These are phyloP conservation scores for Laburnicola sp. DNA, from an alignment of 2,329 filamentous ascomycete genomes.

Conservation along the genomic window DNA sequence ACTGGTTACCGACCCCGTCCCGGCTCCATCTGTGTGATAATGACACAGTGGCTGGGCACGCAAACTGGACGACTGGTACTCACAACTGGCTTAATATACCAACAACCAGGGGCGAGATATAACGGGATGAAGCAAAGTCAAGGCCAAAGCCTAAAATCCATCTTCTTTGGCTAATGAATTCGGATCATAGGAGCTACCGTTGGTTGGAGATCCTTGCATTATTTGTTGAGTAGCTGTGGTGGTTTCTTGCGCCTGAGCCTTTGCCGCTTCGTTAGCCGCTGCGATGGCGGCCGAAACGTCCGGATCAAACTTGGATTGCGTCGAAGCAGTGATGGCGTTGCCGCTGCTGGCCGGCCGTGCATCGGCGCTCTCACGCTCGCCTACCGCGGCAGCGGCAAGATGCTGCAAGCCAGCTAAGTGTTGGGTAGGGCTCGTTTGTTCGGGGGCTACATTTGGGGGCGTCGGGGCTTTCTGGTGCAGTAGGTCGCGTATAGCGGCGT, in stretches of 20 bases:
- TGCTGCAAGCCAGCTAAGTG: slow-evolving; percentile 46
- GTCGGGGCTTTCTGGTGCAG: slow-evolving; percentile 32
- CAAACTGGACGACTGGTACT: too few relatives aligned
- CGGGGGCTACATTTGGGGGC: slow-evolving; percentile 22
- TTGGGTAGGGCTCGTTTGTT: slow-evolving; percentile 32
- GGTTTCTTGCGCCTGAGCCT: slow-evolving; percentile 37
- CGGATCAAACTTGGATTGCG: slow-evolving; percentile 30
- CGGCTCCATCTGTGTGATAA: too few relatives aligned
- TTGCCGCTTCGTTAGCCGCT: slow-evolving; percentile 42
- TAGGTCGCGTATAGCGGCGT: slow-evolving; percentile 38
- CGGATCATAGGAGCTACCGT: slow-evolving; percentile 16
- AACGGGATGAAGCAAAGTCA: neutral
- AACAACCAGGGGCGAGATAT: too few relatives aligned
- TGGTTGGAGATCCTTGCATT: slow-evolving; percentile 23
- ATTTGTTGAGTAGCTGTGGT: slow-evolving; percentile 40
- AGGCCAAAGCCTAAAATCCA: slow-evolving; percentile 3
- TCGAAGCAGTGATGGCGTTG: slow-evolving; percentile 19
- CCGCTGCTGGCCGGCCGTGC: slow-evolving; percentile 29
- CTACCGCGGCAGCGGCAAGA: slow-evolving; percentile 45
- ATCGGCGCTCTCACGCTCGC: slow-evolving; percentile 39
- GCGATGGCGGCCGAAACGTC: slow-evolving; percentile 44
- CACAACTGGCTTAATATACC: too few relatives aligned
- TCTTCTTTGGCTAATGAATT: slow-evolving; percentile 13
- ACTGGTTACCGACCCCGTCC: too few relatives aligned
- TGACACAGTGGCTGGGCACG: too few relatives aligned